Base-by-base conservation (phyloP, 164 flowering plant species). In the Magnolia kwangsiensis region DNA sequence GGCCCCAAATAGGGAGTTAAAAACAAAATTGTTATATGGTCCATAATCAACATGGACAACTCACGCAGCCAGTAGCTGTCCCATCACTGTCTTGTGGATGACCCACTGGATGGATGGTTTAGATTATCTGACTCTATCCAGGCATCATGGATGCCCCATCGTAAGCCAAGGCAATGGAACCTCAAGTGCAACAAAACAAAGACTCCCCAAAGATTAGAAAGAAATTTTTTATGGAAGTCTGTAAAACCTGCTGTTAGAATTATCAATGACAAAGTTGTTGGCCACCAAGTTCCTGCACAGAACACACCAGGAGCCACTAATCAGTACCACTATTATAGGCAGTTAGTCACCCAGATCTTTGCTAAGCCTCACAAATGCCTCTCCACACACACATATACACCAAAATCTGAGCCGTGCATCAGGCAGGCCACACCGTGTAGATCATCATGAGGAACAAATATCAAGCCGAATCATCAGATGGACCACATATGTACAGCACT, bases 211-310 rank as follows among this genome's bases (percentile, higher is more conserved):
- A 65, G 24, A 65, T 0, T 20, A 65, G 13, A 65, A 65, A 65
- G 24, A 20, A 19, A 65, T 20, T 4, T 65, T 65, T 20, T 19
- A 61, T 5, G 8, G 68, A 21, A 11, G 11, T 21, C 20, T 7
- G 13, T 24, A 63, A 19, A n/a, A 90, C 96, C 94, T 91, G 85
- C 65, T 85, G 72, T 80, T 80, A 72, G 88, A 83, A 71, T 75
- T 68, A 20, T 72, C 82, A 0, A 84, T 14, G 27, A 84, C 84
- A 82, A 93, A 90, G 82, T 92, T 90, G 87, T 93, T 93, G 78
- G 86, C 89, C 29, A 90, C 92, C 74, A 93, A 76, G 75, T 90
- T 92, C 64, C 98, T 93, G 90, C 84, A 85, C 58, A 61, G 16
- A 61, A 73, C 23, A 73, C 64, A 23, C 14, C 45, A 37, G 45